Base-by-base conservation (phyloP, 208 protist species). In the Leishmania amazonensis region DNA sequence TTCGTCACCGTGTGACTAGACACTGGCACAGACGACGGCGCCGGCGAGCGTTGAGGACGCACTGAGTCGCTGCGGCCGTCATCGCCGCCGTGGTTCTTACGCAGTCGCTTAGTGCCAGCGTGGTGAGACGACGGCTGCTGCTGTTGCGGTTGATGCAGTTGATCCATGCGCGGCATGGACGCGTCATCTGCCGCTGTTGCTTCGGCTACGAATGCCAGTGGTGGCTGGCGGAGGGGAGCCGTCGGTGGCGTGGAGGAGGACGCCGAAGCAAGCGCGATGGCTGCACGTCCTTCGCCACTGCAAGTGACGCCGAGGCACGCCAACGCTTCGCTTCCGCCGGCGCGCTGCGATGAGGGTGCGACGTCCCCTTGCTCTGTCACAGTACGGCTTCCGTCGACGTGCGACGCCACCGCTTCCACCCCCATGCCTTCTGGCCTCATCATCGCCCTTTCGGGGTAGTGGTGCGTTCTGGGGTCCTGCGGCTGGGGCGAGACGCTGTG, bases 401-500 rank as follows among this genome's bases (percentile, higher is more conserved):
- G 11, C 28, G 54, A 40, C 49, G 73, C 54, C 49, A 45, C 73
- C 28, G 49, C 49, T 42, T 31, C 49, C n/a, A 45, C 24, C 17
- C n/a, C 58, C 57, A 28, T 35, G 17, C 45, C 71, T 47, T 28
- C 13, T 21, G 54, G 24, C 40, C 51, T 11, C 57, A 53, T 72
- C 54, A 62, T 21, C 13, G n/a, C 2, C 40, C 53, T 76, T 60
- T 76, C 53, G 38, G 53, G 42, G 54, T 62, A 67, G 70, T 31
- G 19, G 45, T 31, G 35, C 64, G 64, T 47, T 68, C n/a, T 58
- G 71, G 84, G 81, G 53, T 88, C 81, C 28, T 70, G 68, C 54
- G 81, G 86, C 80, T 82, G 64, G 31, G 81, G 86, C 40, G 83
- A 89, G 40, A 83, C 80, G 65, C 83, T 81, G 51, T 53, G 45